Evolutionary conservation across 306 rosid genomes (phyloP), one percentile per base, ranked within the genome.

Genomic region (Herpetospermum pedunculosum): DNA sequence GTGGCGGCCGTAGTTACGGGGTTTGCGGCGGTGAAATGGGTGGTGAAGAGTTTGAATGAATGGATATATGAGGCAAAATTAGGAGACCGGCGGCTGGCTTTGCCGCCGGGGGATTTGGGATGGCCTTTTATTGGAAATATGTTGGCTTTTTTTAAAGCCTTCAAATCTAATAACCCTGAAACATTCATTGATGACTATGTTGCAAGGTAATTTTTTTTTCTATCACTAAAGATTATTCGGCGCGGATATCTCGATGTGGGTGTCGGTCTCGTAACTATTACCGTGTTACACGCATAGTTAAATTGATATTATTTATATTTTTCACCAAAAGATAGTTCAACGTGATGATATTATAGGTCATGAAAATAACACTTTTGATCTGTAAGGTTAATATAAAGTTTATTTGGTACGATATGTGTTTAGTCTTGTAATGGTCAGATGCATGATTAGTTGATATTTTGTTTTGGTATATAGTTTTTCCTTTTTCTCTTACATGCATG

Each of bases 21-120:
- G n/a, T n/a, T n/a, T 72, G 13, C 34, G 62, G 60, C 1, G 54
- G 73, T 77, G 59, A 78, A 26, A 26, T 85, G 67, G 88, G 76
- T 35, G 85, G 80, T 83, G 18, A 79, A 79, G 81, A 87, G 79
- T 50, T 43, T 83, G 40, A 87, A 87, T 38, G 85, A 79, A 44
- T 87, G 92, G 92, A 75, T 79, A 65, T 75, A 87, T 53, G 84
- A 77, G 40, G 59, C 80, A 0, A 74, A 76, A 11, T 15, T 72
- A 15, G 75, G 81, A 4, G 37, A 55, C 8, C 75, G 55, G 40
- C 75, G 64, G 73, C 1, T 10, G 25, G 41, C 81, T 72, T 77
- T 84, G 11, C 88, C 88, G 50, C 88, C 88, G 0, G 88, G 88
- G 21, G 85, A 84, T 28, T 46, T 81, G 85, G 88, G 88, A 0